Evolutionary conservation across 2,329 filamentous ascomycete species (phyloP).

Genomic region (Calonectria ilicicola): DNA sequence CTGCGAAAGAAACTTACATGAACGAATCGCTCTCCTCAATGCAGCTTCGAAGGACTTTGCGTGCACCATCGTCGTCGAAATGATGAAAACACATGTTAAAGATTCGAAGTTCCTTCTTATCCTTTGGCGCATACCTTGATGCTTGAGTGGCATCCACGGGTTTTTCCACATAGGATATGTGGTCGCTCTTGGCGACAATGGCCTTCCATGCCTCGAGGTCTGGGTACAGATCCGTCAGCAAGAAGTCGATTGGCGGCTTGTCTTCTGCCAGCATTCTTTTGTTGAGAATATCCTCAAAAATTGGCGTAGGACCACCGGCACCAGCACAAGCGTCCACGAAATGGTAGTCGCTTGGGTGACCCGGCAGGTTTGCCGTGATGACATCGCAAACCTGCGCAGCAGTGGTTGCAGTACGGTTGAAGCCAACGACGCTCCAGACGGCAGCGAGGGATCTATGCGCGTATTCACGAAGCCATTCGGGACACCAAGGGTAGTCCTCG

Average conservation of each 20-base stretch:
- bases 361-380: constrained; percentile 30
- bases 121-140: constrained; percentile 23
- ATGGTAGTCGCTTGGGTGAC: constrained; percentile 35
- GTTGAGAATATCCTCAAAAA: constrained; percentile 37
- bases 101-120: constrained; percentile 37
- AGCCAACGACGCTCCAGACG: constrained; percentile 36
- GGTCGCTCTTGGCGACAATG: constrained; percentile 33
- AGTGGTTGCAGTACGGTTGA: constrained; percentile 32
- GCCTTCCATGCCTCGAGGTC: constrained; percentile 37
- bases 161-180: constrained; percentile 35
- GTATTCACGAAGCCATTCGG: constrained; percentile 38
- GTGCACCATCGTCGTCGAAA: constrained; percentile 37
- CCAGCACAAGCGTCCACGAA: constrained; percentile 37
- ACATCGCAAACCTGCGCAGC: constrained; percentile 36
- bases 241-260: constrained; percentile 32
- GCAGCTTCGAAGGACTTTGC: constrained; percentile 36
- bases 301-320: constrained; percentile 34
- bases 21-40: constrained; percentile 35
- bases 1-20: constrained; percentile 17
- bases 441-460: constrained; percentile 34
- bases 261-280: constrained; percentile 28
- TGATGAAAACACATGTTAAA: constrained; percentile 42
- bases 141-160: constrained; percentile 34
- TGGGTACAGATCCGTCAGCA: constrained; percentile 36
- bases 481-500: constrained; percentile 38